Base-by-base conservation (phyloP, 441 rosid genomes). In the Corymbia citriodora region DNA sequence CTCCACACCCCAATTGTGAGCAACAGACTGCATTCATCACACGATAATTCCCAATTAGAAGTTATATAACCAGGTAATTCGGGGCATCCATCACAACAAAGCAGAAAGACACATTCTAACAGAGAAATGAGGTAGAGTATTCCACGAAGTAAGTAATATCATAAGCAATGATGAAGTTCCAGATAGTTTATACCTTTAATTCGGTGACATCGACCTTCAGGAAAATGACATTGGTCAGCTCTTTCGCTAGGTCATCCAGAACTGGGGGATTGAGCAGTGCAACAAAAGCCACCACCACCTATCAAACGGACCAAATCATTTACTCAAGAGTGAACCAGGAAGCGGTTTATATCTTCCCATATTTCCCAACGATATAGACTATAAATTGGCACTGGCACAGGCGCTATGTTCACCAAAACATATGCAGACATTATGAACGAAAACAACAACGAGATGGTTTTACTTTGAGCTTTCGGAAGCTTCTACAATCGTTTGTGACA, bases 191-290 rank as follows among this genome's bases (percentile, higher is more conserved):
- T 87, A 91, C 92, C 53, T 17, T 65, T 52, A 91, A 82, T 40
- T 87, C 65, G 16, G 89, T 91, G 2, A 91, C 92, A 33, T 91
- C 91, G 59, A 91, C 88, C 89, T 89, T 91, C 91, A 89, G 83
- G 89, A 91, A 91, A 49, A 79, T 87, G 53, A 91, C 89, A 61
- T 91, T 88, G 52, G 91, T 23, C 88, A 54, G 89, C 85, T 61
- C 59, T 23, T 16, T 81, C 27, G 92, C 91, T 1, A 89, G 53
- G 33, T 68, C 52, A 29, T 70, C 61, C 33, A 91, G 54, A 21
- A 33, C 63, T 49, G 92, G 89, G 31, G 87, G 88, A 29, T 87
- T 87, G 88, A 63, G 17, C 33, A 33, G 33, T 33, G 33, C 33
- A 33, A 33, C 33, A 74, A 91, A 91, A 87, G 89, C 88, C 36